Evolutionary conservation across 2,329 filamentous ascomycete genomes (phyloP).

Genomic region (Coniochaeta sp.): DNA sequence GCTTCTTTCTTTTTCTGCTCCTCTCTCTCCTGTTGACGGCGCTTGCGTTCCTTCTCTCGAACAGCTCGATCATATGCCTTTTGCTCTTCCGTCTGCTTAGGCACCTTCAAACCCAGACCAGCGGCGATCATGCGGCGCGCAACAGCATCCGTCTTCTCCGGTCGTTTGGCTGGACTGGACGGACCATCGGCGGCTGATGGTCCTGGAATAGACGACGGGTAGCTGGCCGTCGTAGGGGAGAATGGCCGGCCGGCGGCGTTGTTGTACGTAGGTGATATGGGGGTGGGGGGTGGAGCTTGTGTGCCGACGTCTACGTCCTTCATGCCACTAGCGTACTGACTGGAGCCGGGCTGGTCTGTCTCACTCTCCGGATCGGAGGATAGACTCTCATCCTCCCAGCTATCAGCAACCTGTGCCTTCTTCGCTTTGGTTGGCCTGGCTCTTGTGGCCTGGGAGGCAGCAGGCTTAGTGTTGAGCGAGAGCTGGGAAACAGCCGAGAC

Average conservation of each 20-base stretch:
- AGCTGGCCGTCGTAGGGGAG: slow-evolving; percentile 10
- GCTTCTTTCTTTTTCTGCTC: slow-evolving; percentile 52
- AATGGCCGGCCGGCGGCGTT: slow-evolving; percentile 13
- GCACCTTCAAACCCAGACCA: slow-evolving; percentile 72
- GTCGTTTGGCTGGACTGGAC: slow-evolving; percentile 33
- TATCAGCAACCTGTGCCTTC: slow-evolving; percentile 15
- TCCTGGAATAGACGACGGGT: slow-evolving; percentile 2
- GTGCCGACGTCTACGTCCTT: slow-evolving; percentile 13
- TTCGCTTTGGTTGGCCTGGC: slow-evolving; percentile 10
- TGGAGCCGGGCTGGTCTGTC: not conserved
- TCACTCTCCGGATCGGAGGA: slow-evolving; percentile 7
- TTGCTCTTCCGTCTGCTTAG: slow-evolving; percentile 81
- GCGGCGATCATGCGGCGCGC: slow-evolving; percentile 85
- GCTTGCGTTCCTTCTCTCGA: slow-evolving; percentile 76
- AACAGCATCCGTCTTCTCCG: slow-evolving; percentile 90
- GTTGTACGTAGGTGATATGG: slow-evolving; percentile 45
- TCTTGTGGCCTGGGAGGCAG: not conserved
- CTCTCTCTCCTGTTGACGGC: slow-evolving; percentile 63
- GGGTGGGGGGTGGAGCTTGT: slow-evolving; percentile 58
- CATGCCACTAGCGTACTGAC: slow-evolving; percentile 3
- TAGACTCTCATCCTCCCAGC: slow-evolving; percentile 17
- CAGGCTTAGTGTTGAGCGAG: not conserved
- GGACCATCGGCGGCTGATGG: not conserved
- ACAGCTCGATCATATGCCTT: slow-evolving; percentile 75
- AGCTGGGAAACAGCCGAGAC: not conserved